Conservation (phyloP, 176 grass and related monocot genomes). For the Aegilops longissima region DNA sequence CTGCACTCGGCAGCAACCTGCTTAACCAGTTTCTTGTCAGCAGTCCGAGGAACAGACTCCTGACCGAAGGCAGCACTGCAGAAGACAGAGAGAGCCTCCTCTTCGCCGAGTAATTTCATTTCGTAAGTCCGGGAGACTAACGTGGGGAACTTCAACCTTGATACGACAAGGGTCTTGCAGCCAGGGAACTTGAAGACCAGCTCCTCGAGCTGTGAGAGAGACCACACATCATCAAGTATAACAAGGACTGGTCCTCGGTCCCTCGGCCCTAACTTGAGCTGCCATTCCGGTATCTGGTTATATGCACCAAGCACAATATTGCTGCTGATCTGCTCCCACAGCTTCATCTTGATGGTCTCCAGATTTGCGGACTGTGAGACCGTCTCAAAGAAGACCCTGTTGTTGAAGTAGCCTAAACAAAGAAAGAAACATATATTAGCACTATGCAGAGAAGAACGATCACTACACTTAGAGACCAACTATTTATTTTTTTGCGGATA, state of each 20-base stretch:
- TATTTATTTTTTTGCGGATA: not conserved
- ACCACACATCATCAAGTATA: slow-evolving; percentile 93
- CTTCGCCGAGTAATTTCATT: slow-evolving; percentile 76
- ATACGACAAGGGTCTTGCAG: slow-evolving; percentile 81
- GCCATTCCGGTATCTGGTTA: slow-evolving; percentile 91
- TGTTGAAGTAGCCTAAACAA: slow-evolving; percentile 72
- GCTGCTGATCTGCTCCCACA: slow-evolving; percentile 88
- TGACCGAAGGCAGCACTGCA: slow-evolving; percentile 72
- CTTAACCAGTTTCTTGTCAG: slow-evolving; percentile 90
- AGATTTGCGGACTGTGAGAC: slow-evolving; percentile 86
- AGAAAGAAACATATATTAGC: slow-evolving; percentile 36
- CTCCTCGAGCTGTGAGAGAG: slow-evolving; percentile 74
- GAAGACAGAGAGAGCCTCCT: slow-evolving; percentile 84
- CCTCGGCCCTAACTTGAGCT: slow-evolving; percentile 68
- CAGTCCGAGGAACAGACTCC: slow-evolving; percentile 49
- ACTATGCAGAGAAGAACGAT: not conserved
- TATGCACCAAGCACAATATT: slow-evolving; percentile 81
- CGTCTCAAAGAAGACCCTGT: slow-evolving; percentile 85
- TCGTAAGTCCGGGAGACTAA: slow-evolving; percentile 61
- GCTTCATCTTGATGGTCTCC: slow-evolving; percentile 76
- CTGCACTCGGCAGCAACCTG: slow-evolving; percentile 92
- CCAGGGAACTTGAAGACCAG: slow-evolving; percentile 82
- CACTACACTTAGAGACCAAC: not conserved
- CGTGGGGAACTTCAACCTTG: slow-evolving; percentile 81
- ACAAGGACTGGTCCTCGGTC: slow-evolving; percentile 76